Evolutionary conservation across 2,329 filamentous ascomycete genomes (phyloP).

Genomic region (Colletotrichum karsti): DNA sequence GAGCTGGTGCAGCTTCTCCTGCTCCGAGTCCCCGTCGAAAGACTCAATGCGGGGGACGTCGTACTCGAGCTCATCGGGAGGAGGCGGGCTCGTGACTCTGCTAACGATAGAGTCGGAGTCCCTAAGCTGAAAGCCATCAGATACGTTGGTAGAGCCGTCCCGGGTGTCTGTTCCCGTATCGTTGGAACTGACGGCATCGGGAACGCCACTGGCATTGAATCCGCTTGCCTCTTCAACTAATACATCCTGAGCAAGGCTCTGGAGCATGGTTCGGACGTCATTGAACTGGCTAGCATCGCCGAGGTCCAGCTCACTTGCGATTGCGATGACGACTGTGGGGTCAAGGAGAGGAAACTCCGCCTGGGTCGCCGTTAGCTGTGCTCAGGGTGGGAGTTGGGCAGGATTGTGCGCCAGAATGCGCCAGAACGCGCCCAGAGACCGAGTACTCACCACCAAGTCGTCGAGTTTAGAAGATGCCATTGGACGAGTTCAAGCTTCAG

Average conservation of each 20-base stretch:
- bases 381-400: neutral
- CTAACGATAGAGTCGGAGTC: constrained; percentile 41
- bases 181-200: constrained; percentile 45
- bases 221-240: constrained; percentile 74
- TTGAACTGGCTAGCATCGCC: constrained; percentile 57
- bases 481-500: neutral
- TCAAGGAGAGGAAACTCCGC: constrained; percentile 69
- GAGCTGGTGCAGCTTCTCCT: constrained; percentile 71
- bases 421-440: neutral
- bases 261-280: constrained; percentile 66
- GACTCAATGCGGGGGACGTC: constrained; percentile 29
- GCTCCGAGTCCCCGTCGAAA: constrained; percentile 54
- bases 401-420: neutral
- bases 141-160: constrained; percentile 34
- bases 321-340: constrained; percentile 78
- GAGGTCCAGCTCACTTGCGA: constrained; percentile 78
- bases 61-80: constrained; percentile 15
- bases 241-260: constrained; percentile 72
- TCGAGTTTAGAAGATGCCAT: constrained; percentile 23
- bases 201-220: constrained; percentile 81
- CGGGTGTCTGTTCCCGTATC: constrained; percentile 35
- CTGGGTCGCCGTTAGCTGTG: neutral
- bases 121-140: constrained; percentile 35
- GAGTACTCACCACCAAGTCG: constrained; percentile 21
- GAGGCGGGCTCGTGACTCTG: constrained; percentile 28